Conservation (phyloP, 1,284 basidiomycete genomes). For the Porphyrellus sp. region DNA sequence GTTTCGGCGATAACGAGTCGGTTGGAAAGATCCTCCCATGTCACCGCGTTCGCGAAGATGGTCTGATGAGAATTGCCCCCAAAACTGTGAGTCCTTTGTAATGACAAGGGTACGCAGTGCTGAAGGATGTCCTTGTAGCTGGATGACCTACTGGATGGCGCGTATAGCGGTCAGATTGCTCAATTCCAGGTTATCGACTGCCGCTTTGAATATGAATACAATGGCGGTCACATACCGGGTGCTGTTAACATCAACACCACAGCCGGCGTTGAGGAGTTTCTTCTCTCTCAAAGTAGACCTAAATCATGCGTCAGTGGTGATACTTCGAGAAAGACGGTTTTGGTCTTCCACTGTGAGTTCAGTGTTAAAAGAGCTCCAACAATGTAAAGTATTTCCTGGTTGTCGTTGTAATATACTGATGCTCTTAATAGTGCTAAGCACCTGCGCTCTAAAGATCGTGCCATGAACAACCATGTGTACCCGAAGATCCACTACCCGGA, state of each 20-base stretch:
- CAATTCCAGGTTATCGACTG: conserved; percentile 89
- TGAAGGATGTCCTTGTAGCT: conserved; percentile 45
- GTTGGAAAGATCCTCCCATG: conserved; percentile 93
- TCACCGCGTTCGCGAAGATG: conserved; percentile 90
- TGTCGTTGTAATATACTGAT: conserved; percentile 12
- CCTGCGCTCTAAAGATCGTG: conserved; percentile 86
- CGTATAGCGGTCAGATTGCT: conserved; percentile 61
- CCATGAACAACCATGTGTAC: conserved; percentile 83
- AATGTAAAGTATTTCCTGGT: conserved; percentile 57
- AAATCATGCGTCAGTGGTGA: conserved; percentile 81
- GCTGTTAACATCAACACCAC: conserved; percentile 93
- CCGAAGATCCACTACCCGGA: conserved; percentile 96
- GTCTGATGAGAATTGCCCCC: conserved; percentile 85
- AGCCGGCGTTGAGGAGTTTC: conserved; percentile 73
- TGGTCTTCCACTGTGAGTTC: conserved; percentile 99
- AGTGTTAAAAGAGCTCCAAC: conserved; percentile 93
- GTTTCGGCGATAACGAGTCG: conserved; percentile 91
- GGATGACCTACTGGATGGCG: conserved; percentile 71
- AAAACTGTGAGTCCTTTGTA: conserved; percentile 60
- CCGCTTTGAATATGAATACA: conserved; percentile 96
- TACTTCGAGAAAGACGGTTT: conserved; percentile 68
- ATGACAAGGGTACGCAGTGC: not conserved
- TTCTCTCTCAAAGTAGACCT: conserved; percentile 69
- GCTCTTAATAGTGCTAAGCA: conserved; percentile 73
- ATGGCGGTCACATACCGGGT: conserved; percentile 89